A percentile compares a stretch with the other conserved stretches of the same genome.
Evolutionary conservation across 148 eudicot species (phyloP).

Genomic region (Chenopodium album): DNA sequence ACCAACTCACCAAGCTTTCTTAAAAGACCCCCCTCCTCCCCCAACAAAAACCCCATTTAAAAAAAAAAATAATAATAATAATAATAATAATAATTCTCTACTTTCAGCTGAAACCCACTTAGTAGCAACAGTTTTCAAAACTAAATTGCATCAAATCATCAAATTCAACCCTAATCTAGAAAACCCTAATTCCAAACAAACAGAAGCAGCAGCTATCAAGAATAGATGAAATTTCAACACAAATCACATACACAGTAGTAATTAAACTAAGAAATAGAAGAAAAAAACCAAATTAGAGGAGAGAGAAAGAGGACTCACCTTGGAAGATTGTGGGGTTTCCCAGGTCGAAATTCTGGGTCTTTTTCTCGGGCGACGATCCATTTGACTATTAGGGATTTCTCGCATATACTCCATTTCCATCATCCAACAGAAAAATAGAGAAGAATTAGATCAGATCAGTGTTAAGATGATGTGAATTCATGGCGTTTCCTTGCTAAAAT

Average conservation of each 20-base stretch:
- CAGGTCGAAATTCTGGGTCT: conserved; percentile 50
- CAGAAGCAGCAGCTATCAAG: background rate
- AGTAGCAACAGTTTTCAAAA: background rate
- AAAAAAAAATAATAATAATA: background rate
- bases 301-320: conserved; percentile 36
- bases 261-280: background rate
- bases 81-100: background rate
- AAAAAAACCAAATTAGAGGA: background rate
- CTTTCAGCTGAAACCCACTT: background rate
- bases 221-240: background rate
- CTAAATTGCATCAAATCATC: background rate
- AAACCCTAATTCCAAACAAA: conserved; percentile 7
- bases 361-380: conserved; percentile 69
- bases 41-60: too few relatives aligned
- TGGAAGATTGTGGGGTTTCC: conserved; percentile 48
- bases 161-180: background rate
- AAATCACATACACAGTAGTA: background rate
- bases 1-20: background rate
- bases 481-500: background rate
- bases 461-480: conserved; percentile 1
- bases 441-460: conserved; percentile 1
- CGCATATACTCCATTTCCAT: conserved; percentile 48
- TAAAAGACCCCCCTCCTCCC: background rate
- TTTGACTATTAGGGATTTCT: conserved; percentile 42
- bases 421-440: conserved; percentile 7